These are phyloP conservation scores for Lomentospora prolificans DNA, from an alignment of 2,329 filamentous ascomycete species.

Conservation along the genomic window DNA sequence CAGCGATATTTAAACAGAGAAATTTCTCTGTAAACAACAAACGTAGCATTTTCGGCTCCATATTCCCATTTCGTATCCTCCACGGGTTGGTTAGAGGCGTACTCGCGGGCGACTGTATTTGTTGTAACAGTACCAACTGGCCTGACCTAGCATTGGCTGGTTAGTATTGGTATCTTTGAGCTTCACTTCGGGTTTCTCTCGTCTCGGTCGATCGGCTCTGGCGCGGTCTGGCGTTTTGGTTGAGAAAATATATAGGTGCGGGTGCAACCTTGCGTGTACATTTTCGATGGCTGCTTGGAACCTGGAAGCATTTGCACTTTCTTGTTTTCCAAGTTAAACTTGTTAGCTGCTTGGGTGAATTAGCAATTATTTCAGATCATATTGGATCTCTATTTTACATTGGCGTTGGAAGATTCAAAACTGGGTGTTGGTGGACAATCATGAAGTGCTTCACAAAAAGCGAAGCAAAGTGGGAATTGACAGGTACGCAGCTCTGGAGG, in stretches of 20 bases:
- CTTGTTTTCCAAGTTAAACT: too few species aligned
- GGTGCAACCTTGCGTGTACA: neutral
- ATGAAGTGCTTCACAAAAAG: neutral
- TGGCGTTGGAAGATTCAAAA: too few species aligned
- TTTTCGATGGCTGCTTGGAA: neutral
- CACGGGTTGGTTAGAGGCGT: neutral
- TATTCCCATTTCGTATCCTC: neutral
- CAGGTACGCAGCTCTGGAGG: neutral
- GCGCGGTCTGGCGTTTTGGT: neutral
- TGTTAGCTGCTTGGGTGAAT: too few species aligned
- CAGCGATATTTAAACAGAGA: conserved; percentile 31
- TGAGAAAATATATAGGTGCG: neutral
- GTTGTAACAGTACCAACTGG: neutral
- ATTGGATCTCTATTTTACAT: too few species aligned
- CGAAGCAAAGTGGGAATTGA: neutral
- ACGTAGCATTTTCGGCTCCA: neutral
- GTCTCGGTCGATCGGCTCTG: neutral
- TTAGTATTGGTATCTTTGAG: neutral
- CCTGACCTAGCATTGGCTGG: neutral
- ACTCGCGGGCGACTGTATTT: neutral
- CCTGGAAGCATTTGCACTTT: neutral
- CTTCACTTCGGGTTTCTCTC: neutral
- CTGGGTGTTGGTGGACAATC: too few species aligned
- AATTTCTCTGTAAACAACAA: neutral
- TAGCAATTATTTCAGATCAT: too few species aligned